Percentiles rank a stretch among this genome's conserved stretches.
Evolutionary conservation across 768 basidiomycete species (phyloP).

Genomic region (Heimioporus sp.): DNA sequence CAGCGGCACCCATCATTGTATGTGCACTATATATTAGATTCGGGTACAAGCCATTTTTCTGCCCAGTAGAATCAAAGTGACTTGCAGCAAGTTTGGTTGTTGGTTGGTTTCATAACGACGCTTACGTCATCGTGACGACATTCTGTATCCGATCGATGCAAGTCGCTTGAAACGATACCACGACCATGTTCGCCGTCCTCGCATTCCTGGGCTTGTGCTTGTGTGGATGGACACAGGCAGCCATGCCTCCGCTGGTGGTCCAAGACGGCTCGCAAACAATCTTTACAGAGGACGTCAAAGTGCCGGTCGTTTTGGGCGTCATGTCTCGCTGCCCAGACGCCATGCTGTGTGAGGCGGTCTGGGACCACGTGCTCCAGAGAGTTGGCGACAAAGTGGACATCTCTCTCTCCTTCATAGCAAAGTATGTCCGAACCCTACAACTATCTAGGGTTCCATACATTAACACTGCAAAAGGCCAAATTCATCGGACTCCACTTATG

Average conservation of each 20-base stretch:
- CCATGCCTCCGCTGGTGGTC: constrained; percentile 13
- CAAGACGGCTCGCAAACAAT: constrained; percentile 17
- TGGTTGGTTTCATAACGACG: background rate
- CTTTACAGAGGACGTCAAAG: constrained; percentile 34
- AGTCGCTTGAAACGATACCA: constrained; percentile 4
- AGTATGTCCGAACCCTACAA: constrained; percentile 42
- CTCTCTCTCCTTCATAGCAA: constrained; percentile 69
- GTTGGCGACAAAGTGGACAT: constrained; percentile 67
- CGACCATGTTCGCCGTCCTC: constrained; percentile 21
- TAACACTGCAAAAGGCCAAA: constrained; percentile 48
- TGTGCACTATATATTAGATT: constrained; percentile 8
- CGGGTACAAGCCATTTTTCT: constrained; percentile 11
- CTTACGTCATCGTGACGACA: constrained; percentile 31
- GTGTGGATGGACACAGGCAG: constrained; percentile 12
- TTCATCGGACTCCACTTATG: constrained; percentile 63
- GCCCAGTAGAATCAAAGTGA: constrained; percentile 1
- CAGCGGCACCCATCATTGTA: constrained; percentile 12
- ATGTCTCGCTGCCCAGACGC: constrained; percentile 84
- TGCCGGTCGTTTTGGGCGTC: constrained; percentile 54
- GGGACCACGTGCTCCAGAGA: constrained; percentile 65
- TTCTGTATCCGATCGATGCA: constrained; percentile 1
- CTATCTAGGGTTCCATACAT: constrained; percentile 3
- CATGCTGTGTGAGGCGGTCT: constrained; percentile 72
- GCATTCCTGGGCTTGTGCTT: constrained; percentile 17
- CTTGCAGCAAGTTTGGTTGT: background rate